Evolutionary conservation across 2,329 filamentous ascomycete species (phyloP), one percentile per base, ranked within the genome.

Genomic region (Claviceps citrina): DNA sequence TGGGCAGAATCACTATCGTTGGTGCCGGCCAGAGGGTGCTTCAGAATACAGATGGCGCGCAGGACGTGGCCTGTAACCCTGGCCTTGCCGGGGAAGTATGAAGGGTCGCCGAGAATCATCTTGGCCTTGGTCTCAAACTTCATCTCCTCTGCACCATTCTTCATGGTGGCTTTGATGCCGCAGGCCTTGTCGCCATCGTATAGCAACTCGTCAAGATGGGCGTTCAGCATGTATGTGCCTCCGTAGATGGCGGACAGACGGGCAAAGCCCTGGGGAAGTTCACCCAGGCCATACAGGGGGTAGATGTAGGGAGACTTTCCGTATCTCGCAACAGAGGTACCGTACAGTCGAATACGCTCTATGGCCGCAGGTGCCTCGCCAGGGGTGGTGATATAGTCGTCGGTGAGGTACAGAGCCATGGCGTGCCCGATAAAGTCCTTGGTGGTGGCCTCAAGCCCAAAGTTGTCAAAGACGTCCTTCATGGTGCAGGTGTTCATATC

Each of bases 261-360:
- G 47, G 91, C 91, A 55, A 98, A 98, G 44, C 89, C 89, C 66
- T 98, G 91, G 27, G 91, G 93, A 42, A 98, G 81, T 68, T 98
- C 91, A 59, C 84, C 91, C 37, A 98, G 78, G 46, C 91, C 91
- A 67, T 98, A 98, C 25, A 96, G 78, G 36, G 91, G 93, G 71
- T 98, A 98, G 68, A 98, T 96, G 70, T 96, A 98, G 34, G 91
- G 93, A 10, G 87, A 96, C 67, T 95, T 96, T 64, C 91, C 91
- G 64, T 96, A 96, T 47, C 89, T 78, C 39, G 87, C 85, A 65
- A 98, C 93, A 24, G 87, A 95, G 73, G 94, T 94, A 52, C 89
- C 93, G 64, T 98, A 98, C 35, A 98, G 73, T 50, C 84, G 78
- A 60, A 98, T 95, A 53, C 89, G 85, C 63, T 89, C 77, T 52